Base-by-base conservation (phyloP, 495 filamentous ascomycete genomes). In the Apiosordaria backusii region DNA sequence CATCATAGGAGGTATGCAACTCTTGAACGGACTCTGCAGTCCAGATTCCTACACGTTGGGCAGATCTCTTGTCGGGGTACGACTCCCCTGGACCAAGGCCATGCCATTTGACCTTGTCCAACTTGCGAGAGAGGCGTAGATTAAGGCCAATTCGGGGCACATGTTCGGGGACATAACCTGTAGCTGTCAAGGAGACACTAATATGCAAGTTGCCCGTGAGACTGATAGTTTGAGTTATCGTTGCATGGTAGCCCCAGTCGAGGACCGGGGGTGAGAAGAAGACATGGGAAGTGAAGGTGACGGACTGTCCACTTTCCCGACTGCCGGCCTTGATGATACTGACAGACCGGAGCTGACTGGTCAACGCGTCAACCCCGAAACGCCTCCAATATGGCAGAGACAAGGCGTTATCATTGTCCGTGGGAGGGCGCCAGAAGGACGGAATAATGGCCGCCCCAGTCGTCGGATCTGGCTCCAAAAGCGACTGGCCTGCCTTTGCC, bases 1-100 rank as follows among this genome's bases (percentile, higher is more conserved):
- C 82, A 52, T 90, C 88, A 69, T 88, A 89, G 3, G 79, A 74
- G 1, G 82, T 83, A 62, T 82, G 82, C 53, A 89, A 79, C 4
- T 83, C 75, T 13, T 75, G 75, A 3, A 85, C 74, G 15, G 72
- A 65, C 23, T 67, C 64, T 3, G 74, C 76, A 4, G 71, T 67
- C 75, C 83, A 88, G 10, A 82, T 68, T 5, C 86, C 86, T 1
- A 84, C 54, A 26, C 77, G 80, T 62, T 86, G 84, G 5, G 86
- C 82, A 0, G 78, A 71, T 65, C 84, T 84, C 75, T 85, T 88
- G 76, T 89, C 88, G 13, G 78, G 75, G 61, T 90, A 90, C 7
- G 82, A 82, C 74, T 89, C 86, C 9, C 84, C 86, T 0, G 88
- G 88, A 0, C 88, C 88, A 4, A 84, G 81, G 3, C 88, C 88